Base-by-base conservation (phyloP, 192 early-diverging fungal species). In the Linnemannia exigua region DNA sequence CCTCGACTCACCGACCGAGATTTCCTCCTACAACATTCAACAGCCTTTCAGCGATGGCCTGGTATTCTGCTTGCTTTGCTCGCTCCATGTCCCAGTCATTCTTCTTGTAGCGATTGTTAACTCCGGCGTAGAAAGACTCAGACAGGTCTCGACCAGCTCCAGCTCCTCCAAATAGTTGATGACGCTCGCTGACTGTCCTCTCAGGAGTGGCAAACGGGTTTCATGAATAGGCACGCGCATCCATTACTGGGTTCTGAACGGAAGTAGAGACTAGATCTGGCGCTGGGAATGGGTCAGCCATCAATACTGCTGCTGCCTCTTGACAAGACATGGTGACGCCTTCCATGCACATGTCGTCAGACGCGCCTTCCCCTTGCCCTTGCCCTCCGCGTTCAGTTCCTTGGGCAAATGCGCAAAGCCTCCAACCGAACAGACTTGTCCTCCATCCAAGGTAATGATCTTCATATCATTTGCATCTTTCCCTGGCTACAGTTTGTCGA, bases 401-500 rank as follows among this genome's bases (percentile, higher is more conserved):
- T 9, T 5, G 4, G 72, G 71, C 25, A 80, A 48, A 67, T 74
- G 72, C 15, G 77, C 77, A 37, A 36, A 74, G 7, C 35, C 72
- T 6, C 79, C 71, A 28, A 74, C 46, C 16, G 74, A 46, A n/a
- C 44, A 80, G 6, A 41, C 79, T 15, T 74, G 79, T 15, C 79
- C 79, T n/a, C 35, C 79, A 48, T 74, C 79, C 9, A 80, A 63
- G 3, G 72, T 73, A 25, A 80, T 61, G 61, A 67, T 73, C 79
- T 67, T 74, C 61, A 80, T 80, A n/a, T 61, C 52, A 17, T n/a
- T 6, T 16, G 47, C 33, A 14, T 71, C 25, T 31, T 28, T 46
- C 25, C 54, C 72, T 8, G 72, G 79, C 47, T 47, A 80, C 44
- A 68, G 22, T 28, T 36, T 28, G 17, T 22, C 79, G 14, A 80